Conservation (phyloP, 164 flowering plant species). For the grape (Vitis vinifera) region ASM3070453v1 NC_081820.1:2248001-2248500, state of each 20-base stretch:
- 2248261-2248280: constrained; percentile 57
- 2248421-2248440: constrained; percentile 63
- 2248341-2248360: constrained; percentile 52
- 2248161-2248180: constrained; percentile 58
- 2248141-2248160: constrained; percentile 39
- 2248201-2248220: constrained; percentile 78
- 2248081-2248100: constrained; percentile 50
- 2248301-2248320: constrained; percentile 69
- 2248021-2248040: constrained; percentile 77
- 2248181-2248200: constrained; percentile 41
- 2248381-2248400: constrained; percentile 47
- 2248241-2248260: constrained; percentile 35
- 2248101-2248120: constrained; percentile 74
- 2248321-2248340: constrained; percentile 65
- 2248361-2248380: constrained; percentile 51
- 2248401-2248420: constrained; percentile 62
- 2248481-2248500: constrained; percentile 61
- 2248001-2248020: constrained; percentile 69
- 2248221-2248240: constrained; percentile 74
- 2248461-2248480: constrained; percentile 51
- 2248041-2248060: constrained; percentile 50
- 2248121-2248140: constrained; percentile 75
- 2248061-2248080: constrained; percentile 59
- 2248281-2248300: constrained; percentile 74
- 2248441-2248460: constrained; percentile 64